A percentile compares a stretch with the other conserved stretches of the same genome.
These are phyloP conservation scores for Ilyonectria robusta DNA, from an alignment of 2,329 filamentous ascomycete genomes.

Conservation along the genomic window DNA sequence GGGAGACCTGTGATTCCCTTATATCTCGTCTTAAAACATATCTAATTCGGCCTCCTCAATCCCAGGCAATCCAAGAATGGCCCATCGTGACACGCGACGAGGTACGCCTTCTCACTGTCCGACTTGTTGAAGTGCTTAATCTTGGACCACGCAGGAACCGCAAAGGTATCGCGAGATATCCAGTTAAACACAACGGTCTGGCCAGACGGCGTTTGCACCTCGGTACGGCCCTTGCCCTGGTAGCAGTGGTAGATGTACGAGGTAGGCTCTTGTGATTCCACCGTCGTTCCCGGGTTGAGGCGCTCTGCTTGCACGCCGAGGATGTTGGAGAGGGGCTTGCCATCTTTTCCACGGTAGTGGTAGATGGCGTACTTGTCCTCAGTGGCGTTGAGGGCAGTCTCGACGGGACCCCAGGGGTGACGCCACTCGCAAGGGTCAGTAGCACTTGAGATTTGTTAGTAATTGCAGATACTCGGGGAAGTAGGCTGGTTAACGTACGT, in stretches of 20 bases:
- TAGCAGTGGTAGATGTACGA: conserved; percentile 69
- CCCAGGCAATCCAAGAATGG: conserved; percentile 52
- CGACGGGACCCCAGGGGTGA: conserved; percentile 61
- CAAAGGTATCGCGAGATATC: conserved; percentile 66
- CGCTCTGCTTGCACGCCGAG: conserved; percentile 65
- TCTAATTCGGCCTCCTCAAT: conserved; percentile 32
- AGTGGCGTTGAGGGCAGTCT: conserved; percentile 53
- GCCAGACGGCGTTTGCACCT: conserved; percentile 52
- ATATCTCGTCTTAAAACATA: neutral
- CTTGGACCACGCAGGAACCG: conserved; percentile 65
- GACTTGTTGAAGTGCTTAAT: conserved; percentile 61
- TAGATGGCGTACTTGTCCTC: conserved; percentile 49
- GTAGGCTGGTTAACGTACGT: conserved; percentile 42
- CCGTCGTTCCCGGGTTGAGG: conserved; percentile 54
- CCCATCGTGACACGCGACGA: conserved; percentile 53
- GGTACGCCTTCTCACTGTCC: conserved; percentile 46
- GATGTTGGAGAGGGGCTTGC: conserved; percentile 57
- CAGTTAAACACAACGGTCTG: conserved; percentile 57
- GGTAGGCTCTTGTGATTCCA: conserved; percentile 59
- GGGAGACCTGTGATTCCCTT: neutral
- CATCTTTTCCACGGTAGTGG: conserved; percentile 53
- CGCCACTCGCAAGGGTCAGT: conserved; percentile 58
- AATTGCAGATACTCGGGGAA: neutral
- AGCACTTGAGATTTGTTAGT: conserved; percentile 29
- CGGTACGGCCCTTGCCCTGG: conserved; percentile 60